Conservation (phyloP, 2,329 filamentous ascomycete genomes). For the Cryoendolithus antarcticus region DNA sequence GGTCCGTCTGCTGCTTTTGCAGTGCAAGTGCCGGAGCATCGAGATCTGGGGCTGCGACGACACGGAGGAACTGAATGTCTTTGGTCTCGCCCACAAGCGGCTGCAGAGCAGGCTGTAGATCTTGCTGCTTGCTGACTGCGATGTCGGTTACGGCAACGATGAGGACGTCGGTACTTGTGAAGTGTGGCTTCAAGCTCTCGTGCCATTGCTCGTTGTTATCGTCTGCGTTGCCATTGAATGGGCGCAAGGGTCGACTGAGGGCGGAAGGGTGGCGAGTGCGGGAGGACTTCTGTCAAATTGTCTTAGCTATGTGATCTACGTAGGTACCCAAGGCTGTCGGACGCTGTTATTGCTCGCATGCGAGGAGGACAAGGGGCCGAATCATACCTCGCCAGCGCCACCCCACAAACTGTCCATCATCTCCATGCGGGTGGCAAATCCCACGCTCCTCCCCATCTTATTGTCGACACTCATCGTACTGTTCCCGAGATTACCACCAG, state of each 20-base stretch:
- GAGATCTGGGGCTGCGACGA: slow-evolving; percentile 38
- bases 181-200: slow-evolving; percentile 62
- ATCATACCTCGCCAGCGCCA: too few relatives aligned
- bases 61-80: slow-evolving; percentile 53
- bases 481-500: slow-evolving; percentile 7
- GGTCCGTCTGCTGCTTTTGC: slow-evolving; percentile 11
- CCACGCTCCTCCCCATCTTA: slow-evolving; percentile 32
- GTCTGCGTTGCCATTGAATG: slow-evolving; percentile 36
- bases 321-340: too few relatives aligned
- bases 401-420: too few relatives aligned
- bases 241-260: too few relatives aligned
- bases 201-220: slow-evolving; percentile 57
- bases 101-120: slow-evolving; percentile 43
- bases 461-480: slow-evolving; percentile 7
- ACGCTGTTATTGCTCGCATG: too few relatives aligned
- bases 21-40: slow-evolving; percentile 14
- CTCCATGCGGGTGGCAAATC: slow-evolving; percentile 28
- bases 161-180: slow-evolving; percentile 63
- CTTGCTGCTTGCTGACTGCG: slow-evolving; percentile 30
- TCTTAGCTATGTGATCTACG: too few relatives aligned
- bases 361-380: too few relatives aligned
- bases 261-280: too few relatives aligned
- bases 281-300: too few relatives aligned
- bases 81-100: slow-evolving; percentile 51
- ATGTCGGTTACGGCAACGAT: slow-evolving; percentile 46